Percentiles rank a stretch among this genome's conserved stretches.
These are phyloP conservation scores for Heterobasidion occidentale DNA, from an alignment of 1,284 basidiomycete genomes.

Conservation along the genomic window DNA sequence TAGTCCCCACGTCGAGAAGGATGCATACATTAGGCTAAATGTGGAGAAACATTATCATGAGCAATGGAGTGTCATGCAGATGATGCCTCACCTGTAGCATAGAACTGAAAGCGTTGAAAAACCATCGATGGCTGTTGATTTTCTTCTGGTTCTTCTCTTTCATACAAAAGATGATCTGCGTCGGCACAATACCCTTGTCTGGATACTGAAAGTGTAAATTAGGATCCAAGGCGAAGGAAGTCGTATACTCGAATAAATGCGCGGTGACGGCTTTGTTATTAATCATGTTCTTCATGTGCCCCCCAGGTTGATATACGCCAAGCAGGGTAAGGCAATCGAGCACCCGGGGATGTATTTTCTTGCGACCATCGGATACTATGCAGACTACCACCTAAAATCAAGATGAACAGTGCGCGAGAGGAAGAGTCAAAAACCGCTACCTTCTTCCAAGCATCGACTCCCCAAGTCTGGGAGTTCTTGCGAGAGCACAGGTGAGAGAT, in stretches of 20 bases:
- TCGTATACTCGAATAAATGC: constrained; percentile 94
- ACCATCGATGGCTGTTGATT: constrained; percentile 93
- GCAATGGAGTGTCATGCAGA: background rate
- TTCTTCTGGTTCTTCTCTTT: constrained; percentile 93
- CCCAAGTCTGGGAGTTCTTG: constrained; percentile 87
- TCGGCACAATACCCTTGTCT: constrained; percentile 76
- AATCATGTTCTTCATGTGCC: constrained; percentile 88
- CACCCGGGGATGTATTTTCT: constrained; percentile 83
- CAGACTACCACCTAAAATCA: constrained; percentile 37
- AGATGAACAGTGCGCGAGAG: background rate
- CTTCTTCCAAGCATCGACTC: constrained; percentile 97
- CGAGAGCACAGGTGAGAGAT: constrained; percentile 77
- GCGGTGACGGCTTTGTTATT: constrained; percentile 83
- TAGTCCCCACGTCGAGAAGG: constrained; percentile 91
- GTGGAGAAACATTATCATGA: background rate
- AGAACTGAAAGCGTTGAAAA: constrained; percentile 82
- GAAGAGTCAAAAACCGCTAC: background rate
- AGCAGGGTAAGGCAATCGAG: constrained; percentile 82
- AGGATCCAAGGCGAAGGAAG: constrained; percentile 69
- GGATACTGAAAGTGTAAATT: constrained; percentile 73
- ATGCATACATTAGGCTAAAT: constrained; percentile 83
- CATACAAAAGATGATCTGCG: constrained; percentile 91
- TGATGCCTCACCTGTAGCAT: constrained; percentile 31
- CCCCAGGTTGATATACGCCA: constrained; percentile 70
- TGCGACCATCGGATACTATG: constrained; percentile 68